Evolutionary conservation across 768 basidiomycete genomes (phyloP), one percentile per base, ranked within the genome.

Genomic region (Lentinula sp.): DNA sequence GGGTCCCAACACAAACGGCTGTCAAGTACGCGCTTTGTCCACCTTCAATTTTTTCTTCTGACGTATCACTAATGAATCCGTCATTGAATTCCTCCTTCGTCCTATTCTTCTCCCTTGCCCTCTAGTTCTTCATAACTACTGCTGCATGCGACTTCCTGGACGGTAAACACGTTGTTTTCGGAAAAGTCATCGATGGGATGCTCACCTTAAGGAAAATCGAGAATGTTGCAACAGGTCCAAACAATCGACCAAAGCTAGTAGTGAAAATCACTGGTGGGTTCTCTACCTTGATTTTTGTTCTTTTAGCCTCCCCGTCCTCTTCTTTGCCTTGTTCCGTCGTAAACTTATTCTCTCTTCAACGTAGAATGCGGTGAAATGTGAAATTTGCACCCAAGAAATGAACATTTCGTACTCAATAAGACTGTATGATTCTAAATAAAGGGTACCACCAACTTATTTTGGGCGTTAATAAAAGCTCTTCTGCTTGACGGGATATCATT

Each of bases 131-230:
- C 80, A 88, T 99, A 70, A 99, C 97, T 0, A 95, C 93, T 1
- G 92, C 86, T 8, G 90, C 91, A 66, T 96, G 95, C 64, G 93
- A 95, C 63, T 98, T 98, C 74, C 83, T 99, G 48, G 95, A 99
- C 70, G 92, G 86, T 65, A 93, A 95, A 72, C 94, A 96, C 70
- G 90, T 95, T 66, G 93, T 95, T 1, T 97, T 97, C 67, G 94
- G 94, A 6, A 87, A 82, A 65, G 90, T 96, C 39, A 84, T 92
- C 63, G 93, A 97, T 61, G 93, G 93, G 28, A 92, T 98, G 90
- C 84, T 99, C 62, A 96, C 94, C 3, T 79, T 99, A 55, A 82
- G 96, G 65, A 98, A 98, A 72, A 92, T 99, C 60, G 97, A 99
- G 76, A 93, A 95, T 65, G 93, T 98, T 0, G 84, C 95, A 8